Evolutionary conservation across 2,329 filamentous ascomycete genomes (phyloP).

Genomic region (Cladosporium sp.): DNA sequence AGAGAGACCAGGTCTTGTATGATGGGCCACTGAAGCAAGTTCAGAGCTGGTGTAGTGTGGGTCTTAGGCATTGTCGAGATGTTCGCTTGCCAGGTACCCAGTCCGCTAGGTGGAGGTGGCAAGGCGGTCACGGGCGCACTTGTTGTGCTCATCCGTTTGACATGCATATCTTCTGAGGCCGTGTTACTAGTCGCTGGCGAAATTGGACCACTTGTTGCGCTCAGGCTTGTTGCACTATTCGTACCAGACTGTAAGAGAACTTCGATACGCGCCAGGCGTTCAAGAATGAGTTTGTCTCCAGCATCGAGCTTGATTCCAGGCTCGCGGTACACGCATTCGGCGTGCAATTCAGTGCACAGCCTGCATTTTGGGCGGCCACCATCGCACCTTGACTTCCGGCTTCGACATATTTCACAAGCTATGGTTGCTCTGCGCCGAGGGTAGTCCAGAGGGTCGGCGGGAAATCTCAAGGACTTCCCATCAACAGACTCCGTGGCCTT

Average conservation of each 20-base stretch:
- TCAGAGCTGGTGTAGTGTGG: slow-evolving; percentile 76
- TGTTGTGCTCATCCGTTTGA: slow-evolving; percentile 38
- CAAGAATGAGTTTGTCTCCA: slow-evolving; percentile 81
- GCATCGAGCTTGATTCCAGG: slow-evolving; percentile 85
- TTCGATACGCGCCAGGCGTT: slow-evolving; percentile 75
- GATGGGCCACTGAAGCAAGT: slow-evolving; percentile 77
- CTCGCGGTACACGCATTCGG: slow-evolving; percentile 81
- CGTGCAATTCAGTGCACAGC: slow-evolving; percentile 77
- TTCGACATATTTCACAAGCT: slow-evolving; percentile 37
- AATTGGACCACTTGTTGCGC: slow-evolving; percentile 27
- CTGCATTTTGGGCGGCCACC: slow-evolving; percentile 72
- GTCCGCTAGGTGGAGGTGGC: slow-evolving; percentile 52
- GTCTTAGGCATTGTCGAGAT: slow-evolving; percentile 85
- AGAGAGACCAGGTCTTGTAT: slow-evolving; percentile 75
- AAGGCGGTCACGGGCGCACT: slow-evolving; percentile 39
- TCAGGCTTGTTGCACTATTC: slow-evolving; percentile 15
- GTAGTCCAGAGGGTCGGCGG: slow-evolving; percentile 34
- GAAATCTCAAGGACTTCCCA: slow-evolving; percentile 11
- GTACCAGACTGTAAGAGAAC: slow-evolving; percentile 72
- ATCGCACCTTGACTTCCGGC: slow-evolving; percentile 37
- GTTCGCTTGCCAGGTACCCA: slow-evolving; percentile 73
- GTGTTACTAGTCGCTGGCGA: slow-evolving; percentile 52
- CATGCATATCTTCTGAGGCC: slow-evolving; percentile 42
- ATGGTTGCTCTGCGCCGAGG: slow-evolving; percentile 37
- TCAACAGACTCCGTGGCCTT: slow-evolving; percentile 15